These are phyloP conservation scores for Ophiosphaerella narmari DNA, from an alignment of 2,329 filamentous ascomycete species.

Conservation along the genomic window DNA sequence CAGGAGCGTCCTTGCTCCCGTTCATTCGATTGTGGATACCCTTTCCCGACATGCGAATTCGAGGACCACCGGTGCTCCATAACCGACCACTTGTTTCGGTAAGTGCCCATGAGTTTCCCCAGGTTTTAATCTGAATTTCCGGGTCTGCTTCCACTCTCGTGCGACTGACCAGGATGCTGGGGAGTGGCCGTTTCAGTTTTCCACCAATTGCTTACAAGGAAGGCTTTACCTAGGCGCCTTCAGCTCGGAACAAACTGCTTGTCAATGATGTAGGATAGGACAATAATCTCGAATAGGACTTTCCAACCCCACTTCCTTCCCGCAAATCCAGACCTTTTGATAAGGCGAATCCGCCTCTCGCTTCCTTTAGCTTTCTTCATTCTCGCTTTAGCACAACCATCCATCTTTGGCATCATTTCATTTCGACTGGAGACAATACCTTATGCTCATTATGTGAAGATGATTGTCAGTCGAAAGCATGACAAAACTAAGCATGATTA, in stretches of 20 bases:
- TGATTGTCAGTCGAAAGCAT: conserved; percentile 30
- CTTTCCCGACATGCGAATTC: conserved; percentile 8
- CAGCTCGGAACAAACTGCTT: conserved; percentile 21
- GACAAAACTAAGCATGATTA: conserved; percentile 27
- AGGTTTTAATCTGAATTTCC: conserved; percentile 20
- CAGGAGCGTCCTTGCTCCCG: too few relatives aligned
- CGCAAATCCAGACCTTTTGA: conserved; percentile 15
- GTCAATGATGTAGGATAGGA: conserved; percentile 18
- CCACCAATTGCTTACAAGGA: conserved; percentile 32
- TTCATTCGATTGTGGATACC: conserved; percentile 6
- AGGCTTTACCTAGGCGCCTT: conserved; percentile 20
- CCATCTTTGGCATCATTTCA: conserved; percentile 8
- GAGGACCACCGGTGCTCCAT: conserved; percentile 9
- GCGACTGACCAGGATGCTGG: conserved; percentile 16
- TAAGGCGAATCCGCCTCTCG: conserved; percentile 10
- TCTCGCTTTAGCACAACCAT: conserved; percentile 5
- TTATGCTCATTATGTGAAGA: conserved; percentile 23
- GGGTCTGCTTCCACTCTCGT: conserved; percentile 15
- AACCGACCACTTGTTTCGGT: conserved; percentile 11
- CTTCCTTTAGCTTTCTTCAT: conserved; percentile 2
- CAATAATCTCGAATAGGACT: conserved; percentile 14
- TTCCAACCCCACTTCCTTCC: conserved; percentile 20
- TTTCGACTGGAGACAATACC: conserved; percentile 10
- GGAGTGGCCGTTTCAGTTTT: conserved; percentile 22
- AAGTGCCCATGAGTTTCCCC: conserved; percentile 27